Conservation (phyloP, 169 alveolate genomes). For the Cryptosporidium ubiquitum region DNA sequence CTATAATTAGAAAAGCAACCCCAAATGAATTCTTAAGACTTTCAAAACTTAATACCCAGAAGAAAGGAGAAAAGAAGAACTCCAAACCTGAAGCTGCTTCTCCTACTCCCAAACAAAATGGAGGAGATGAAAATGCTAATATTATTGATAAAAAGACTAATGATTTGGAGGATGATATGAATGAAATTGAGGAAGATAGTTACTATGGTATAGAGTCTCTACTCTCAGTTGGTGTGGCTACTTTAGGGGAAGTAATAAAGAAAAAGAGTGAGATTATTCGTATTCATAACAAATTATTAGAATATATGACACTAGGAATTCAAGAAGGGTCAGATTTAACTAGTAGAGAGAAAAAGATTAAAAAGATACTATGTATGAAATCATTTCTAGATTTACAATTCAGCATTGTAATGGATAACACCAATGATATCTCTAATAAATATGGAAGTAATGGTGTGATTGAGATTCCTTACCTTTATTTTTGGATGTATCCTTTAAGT, state of each 20-base stretch:
- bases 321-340: background rate
- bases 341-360: background rate
- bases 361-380: constrained; percentile 31
- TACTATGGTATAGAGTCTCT: constrained; percentile 34
- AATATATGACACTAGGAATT: constrained; percentile 27
- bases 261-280: constrained; percentile 22
- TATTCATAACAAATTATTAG: constrained; percentile 19
- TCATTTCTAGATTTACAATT: constrained; percentile 34
- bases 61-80: background rate
- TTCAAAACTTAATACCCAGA: background rate
- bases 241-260: constrained; percentile 39
- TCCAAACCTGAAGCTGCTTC: background rate
- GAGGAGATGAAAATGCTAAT: background rate
- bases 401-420: constrained; percentile 18
- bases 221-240: constrained; percentile 36
- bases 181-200: background rate
- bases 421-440: constrained; percentile 9
- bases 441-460: constrained; percentile 65
- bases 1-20: constrained; percentile 47
- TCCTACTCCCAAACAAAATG: background rate
- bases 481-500: constrained; percentile 67
- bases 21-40: constrained; percentile 55
- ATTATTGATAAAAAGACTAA: background rate
- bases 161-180: background rate
- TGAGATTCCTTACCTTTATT: constrained; percentile 49